Evolutionary conservation across 2,329 filamentous ascomycete species (phyloP).

Genomic region (Talaromyces rugulosus): DNA sequence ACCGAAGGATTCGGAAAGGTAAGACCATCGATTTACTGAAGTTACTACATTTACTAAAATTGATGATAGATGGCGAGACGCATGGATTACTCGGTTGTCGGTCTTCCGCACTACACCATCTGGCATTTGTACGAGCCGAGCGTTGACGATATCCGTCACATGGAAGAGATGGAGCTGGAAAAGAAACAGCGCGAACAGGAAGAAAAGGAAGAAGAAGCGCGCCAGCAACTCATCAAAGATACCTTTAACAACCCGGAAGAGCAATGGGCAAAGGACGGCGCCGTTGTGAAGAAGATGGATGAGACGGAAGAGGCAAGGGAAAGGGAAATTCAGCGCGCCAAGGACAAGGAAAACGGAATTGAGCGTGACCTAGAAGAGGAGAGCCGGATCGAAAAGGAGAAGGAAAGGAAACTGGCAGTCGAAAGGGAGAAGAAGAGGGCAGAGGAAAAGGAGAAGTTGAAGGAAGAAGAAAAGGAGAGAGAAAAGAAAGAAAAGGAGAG

Average conservation of each 20-base stretch:
- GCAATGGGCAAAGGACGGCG: conserved; percentile 90
- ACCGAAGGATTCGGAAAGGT: conserved; percentile 99
- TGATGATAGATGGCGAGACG: conserved; percentile 82
- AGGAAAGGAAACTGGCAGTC: background rate
- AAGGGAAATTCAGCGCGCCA: background rate
- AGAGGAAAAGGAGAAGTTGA: conserved; percentile 10
- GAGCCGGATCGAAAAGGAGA: background rate
- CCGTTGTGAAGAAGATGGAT: conserved; percentile 66
- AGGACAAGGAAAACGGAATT: background rate
- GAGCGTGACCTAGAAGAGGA: background rate
- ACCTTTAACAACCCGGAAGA: conserved; percentile 70
- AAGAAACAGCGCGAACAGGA: conserved; percentile 74
- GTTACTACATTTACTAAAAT: conserved; percentile 18
- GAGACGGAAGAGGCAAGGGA: conserved; percentile 47
- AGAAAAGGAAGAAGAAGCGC: conserved; percentile 68
- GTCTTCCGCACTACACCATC: conserved; percentile 94
- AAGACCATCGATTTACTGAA: conserved; percentile 13
- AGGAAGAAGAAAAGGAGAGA: background rate
- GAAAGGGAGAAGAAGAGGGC: conserved; percentile 24
- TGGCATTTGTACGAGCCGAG: conserved; percentile 99
- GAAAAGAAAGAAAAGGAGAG: background rate
- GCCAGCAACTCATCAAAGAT: conserved; percentile 72
- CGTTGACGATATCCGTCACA: conserved; percentile 92
- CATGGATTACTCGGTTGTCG: conserved; percentile 93
- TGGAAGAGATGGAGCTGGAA: conserved; percentile 97